phyloP scores from a whole-genome alignment of 2,329 filamentous ascomycete genomes.

The Fusarium mexicanum region DNA sequence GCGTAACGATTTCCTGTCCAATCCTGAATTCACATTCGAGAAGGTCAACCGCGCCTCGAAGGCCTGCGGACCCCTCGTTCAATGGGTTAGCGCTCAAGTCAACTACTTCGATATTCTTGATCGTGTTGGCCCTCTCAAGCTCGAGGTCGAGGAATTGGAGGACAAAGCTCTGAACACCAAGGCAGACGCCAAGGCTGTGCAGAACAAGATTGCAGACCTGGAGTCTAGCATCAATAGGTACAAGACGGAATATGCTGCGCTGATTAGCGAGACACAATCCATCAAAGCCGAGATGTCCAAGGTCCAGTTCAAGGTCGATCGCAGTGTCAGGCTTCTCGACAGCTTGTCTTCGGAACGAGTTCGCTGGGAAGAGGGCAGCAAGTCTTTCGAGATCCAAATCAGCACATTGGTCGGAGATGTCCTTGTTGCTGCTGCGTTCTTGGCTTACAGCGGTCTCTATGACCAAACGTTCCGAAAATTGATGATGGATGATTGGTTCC shows the following conservation, averaged over 20 bases:
- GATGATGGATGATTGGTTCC: slow-evolving; percentile 97
- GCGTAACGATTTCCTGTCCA: slow-evolving; percentile 90
- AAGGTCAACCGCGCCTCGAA: slow-evolving; percentile 96
- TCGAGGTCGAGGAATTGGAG: slow-evolving; percentile 88
- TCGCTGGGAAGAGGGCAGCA: slow-evolving; percentile 97
- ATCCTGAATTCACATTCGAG: slow-evolving; percentile 95
- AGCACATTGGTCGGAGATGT: slow-evolving; percentile 96
- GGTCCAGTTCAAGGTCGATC: slow-evolving; percentile 97
- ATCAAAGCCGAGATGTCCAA: slow-evolving; percentile 98
- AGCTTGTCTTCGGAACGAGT: slow-evolving; percentile 92
- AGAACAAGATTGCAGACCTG: slow-evolving; percentile 83
- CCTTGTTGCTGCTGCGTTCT: slow-evolving; percentile 93
- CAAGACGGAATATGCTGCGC: slow-evolving; percentile 93
- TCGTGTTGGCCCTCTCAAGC: slow-evolving; percentile 88
- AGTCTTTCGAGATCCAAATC: slow-evolving; percentile 97
- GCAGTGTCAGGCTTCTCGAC: slow-evolving; percentile 92
- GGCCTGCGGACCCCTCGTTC: slow-evolving; percentile 94
- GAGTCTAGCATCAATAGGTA: slow-evolving; percentile 93
- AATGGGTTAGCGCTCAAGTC: slow-evolving; percentile 97
- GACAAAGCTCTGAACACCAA: slow-evolving; percentile 91
- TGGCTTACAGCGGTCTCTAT: slow-evolving; percentile 96
- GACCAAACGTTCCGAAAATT: slow-evolving; percentile 98
- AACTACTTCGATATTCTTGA: slow-evolving; percentile 98
- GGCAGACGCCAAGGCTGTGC: slow-evolving; percentile 89
- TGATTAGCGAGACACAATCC: slow-evolving; percentile 96